phyloP scores from a whole-genome alignment of 2,329 filamentous ascomycete species.

The Ambrosiella beaveri region DNA sequence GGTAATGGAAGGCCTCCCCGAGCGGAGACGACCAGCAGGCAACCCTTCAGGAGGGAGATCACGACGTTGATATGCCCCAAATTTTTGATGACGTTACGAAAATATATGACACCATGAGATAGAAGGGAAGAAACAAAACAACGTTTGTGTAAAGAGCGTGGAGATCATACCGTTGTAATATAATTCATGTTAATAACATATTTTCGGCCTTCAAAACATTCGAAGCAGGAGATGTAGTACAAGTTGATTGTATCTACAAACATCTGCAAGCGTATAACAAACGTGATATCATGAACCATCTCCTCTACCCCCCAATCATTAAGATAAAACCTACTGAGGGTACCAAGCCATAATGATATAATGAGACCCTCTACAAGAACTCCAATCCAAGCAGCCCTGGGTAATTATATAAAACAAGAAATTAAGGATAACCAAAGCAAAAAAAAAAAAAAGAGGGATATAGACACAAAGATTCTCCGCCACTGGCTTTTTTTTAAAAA shows the following conservation, averaged over 20 bases:
- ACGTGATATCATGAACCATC: background rate
- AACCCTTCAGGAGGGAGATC: background rate
- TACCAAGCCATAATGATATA: background rate
- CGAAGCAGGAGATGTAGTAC: background rate
- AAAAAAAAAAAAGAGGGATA: background rate
- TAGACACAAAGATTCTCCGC: background rate
- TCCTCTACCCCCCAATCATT: background rate
- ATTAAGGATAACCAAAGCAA: background rate
- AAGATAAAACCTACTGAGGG: background rate
- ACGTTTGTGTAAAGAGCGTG: background rate
- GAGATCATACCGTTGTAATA: background rate
- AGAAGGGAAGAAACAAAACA: background rate
- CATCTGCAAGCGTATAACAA: background rate
- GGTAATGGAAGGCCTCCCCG: background rate
- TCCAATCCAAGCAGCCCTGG: background rate
- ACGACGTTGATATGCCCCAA: too few species aligned
- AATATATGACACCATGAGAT: background rate
- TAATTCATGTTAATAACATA: background rate
- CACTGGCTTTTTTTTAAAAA: background rate
- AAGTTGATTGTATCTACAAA: background rate
- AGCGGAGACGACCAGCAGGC: conserved; percentile 49
- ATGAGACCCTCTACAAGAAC: background rate
- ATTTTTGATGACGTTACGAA: too few species aligned
- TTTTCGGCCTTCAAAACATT: background rate
- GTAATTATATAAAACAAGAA: background rate